Percentiles rank a stretch among this genome's conserved stretches.
phyloP scores from a whole-genome alignment of 257 asterid species.

The Primulina huaijiensis region DNA sequence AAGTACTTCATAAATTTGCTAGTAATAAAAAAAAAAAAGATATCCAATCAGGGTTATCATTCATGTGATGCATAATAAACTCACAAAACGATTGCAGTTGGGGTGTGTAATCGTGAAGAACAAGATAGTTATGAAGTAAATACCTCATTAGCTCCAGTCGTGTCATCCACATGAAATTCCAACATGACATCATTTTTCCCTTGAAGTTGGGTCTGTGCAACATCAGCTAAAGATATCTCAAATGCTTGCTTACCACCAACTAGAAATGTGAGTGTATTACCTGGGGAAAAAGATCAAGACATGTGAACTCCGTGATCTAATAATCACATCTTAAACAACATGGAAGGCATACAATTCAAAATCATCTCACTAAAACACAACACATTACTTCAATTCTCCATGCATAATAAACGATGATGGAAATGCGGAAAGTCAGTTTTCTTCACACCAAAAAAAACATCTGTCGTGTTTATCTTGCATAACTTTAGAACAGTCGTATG shows the following conservation, averaged over 20 bases:
- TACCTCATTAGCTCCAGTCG: conserved; percentile 97
- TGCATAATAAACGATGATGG: neutral
- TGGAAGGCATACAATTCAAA: neutral
- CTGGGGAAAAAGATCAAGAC: conserved; percentile 35
- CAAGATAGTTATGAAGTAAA: neutral
- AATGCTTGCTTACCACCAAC: conserved; percentile 90
- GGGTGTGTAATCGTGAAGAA: neutral
- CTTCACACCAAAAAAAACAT: neutral
- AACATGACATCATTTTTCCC: conserved; percentile 92
- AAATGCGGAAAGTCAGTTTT: neutral
- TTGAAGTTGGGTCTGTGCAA: conserved; percentile 96
- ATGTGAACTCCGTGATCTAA: neutral
- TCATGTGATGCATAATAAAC: neutral
- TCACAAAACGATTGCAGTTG: neutral
- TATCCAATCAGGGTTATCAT: neutral
- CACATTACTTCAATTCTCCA: neutral
- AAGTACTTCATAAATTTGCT: neutral
- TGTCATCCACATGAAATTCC: conserved; percentile 96
- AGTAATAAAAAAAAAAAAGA: neutral
- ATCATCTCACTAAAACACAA: conserved; percentile 1
- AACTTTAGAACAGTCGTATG: neutral
- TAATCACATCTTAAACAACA: conserved; percentile 1
- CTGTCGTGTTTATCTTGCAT: neutral
- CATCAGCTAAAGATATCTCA: conserved; percentile 92
- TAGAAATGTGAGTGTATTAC: conserved; percentile 73